Base-by-base conservation (phyloP, 805 yeast genomes). In the Candida andamanensis region DNA sequence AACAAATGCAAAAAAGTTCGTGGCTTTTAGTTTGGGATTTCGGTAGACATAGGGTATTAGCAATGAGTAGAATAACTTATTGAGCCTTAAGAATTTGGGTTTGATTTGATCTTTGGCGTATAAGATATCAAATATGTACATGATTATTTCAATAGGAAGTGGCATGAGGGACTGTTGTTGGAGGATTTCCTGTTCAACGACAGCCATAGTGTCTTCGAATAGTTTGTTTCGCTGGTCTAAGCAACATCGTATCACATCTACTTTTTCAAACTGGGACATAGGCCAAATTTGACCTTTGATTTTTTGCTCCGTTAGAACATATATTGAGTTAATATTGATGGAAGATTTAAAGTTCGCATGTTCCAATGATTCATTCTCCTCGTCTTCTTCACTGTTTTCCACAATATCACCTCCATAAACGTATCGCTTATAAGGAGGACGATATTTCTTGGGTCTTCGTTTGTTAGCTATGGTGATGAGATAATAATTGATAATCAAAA, bases 341-440 rank as follows among this genome's bases (percentile, higher is more conserved):
- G 51, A 53, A 15, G 29, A 29, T 23, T 28, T 10, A 31, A 17
- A 11, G 18, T 35, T 21, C 49, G 44, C 10, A 19, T 19, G 8
- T 11, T 19, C 10, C 8, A 19, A 36, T 18, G 23, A 29, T 28
- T 32, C 31, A n/a, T 28, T 29, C n/a, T 41, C 40, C 4, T 40
- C 43, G 12, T 34, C 46, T 33, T 50, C 56, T 22, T 56, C 63
- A 25, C 49, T 54, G 25, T 45, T 44, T 15, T 44, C 51, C 5
- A 54, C 47, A 30, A 45, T 49, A 41, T 47, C 54, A 17, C 68
- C 64, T 19, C 74, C 69, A 45, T 76, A 77, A 28, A 73, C 86
- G 54, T 85, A 85, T 55, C 80, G 73, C 56, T 78, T 71, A 59
- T 84, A 87, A 5, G 89, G 87, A 35, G 87, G 86, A 41, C 80